Percentiles rank a stretch among this genome's conserved stretches.
phyloP scores from a whole-genome alignment of 441 rosid genomes.

The Heliophila coronopifolia region DNA sequence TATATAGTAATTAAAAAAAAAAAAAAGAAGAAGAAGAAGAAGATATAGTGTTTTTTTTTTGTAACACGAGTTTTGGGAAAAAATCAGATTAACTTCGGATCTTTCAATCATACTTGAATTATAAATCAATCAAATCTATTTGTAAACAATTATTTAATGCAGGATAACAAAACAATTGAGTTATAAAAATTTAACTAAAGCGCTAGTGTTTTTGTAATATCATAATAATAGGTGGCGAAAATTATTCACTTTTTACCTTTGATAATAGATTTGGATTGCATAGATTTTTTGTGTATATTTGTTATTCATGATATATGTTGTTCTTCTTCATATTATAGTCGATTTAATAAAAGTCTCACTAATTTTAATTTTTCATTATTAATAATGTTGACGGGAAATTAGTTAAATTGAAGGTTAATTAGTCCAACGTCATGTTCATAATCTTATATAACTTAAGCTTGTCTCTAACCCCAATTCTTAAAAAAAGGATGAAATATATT shows the following conservation, averaged over 20 bases:
- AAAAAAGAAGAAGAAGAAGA: too few relatives aligned
- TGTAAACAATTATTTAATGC: neutral
- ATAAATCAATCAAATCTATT: neutral
- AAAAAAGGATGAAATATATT: constrained; percentile 18
- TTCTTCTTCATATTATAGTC: too few relatives aligned
- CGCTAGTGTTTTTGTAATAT: neutral
- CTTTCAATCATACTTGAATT: constrained; percentile 7
- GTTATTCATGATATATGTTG: neutral
- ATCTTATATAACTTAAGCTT: constrained; percentile 25
- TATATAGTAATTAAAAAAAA: too few relatives aligned
- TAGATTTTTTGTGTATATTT: neutral
- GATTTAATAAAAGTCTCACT: neutral
- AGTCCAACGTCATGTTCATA: constrained; percentile 45
- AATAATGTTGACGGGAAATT: neutral
- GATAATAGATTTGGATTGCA: too few relatives aligned
- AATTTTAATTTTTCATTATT: neutral
- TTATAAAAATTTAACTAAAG: neutral
- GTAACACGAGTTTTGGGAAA: neutral
- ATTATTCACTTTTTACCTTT: too few relatives aligned
- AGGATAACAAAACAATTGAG: constrained; percentile 5
- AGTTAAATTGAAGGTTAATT: constrained; percentile 20
- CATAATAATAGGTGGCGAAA: too few relatives aligned
- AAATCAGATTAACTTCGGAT: neutral
- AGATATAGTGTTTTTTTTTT: neutral
- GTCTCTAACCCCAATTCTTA: constrained; percentile 22